Percentiles rank a stretch among this genome's conserved stretches.
phyloP scores from a whole-genome alignment of 352 stramenopile species.

The Elongisporangium senticosum region DNA sequence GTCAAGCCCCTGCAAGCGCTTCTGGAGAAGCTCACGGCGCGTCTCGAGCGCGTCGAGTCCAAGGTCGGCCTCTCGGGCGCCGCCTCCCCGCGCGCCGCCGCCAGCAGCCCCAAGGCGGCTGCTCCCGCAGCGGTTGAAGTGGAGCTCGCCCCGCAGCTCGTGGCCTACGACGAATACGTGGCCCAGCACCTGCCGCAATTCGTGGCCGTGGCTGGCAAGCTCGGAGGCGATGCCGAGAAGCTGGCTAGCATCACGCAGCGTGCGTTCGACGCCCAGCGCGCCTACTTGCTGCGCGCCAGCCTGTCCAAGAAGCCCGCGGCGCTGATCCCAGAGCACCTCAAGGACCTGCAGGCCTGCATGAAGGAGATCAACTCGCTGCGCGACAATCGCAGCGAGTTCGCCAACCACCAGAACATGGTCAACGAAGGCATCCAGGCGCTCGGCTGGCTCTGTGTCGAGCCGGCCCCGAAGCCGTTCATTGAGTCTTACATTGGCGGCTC shows the following conservation, averaged over 20 bases:
- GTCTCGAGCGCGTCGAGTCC: slow-evolving; percentile 75
- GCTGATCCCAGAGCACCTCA: slow-evolving; percentile 63
- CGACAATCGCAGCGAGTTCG: slow-evolving; percentile 78
- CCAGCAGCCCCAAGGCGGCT: not conserved
- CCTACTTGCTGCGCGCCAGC: slow-evolving; percentile 90
- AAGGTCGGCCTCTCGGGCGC: slow-evolving; percentile 54
- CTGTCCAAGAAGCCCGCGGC: slow-evolving; percentile 90
- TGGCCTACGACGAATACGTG: slow-evolving; percentile 91
- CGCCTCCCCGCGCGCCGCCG: slow-evolving; percentile 6
- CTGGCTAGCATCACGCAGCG: slow-evolving; percentile 84
- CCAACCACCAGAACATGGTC: slow-evolving; percentile 86
- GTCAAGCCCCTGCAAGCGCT: slow-evolving; percentile 81
- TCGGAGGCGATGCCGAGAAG: slow-evolving; percentile 78
- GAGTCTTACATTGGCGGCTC: slow-evolving; percentile 92
- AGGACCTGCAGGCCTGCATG: slow-evolving; percentile 66
- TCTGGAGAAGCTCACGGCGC: slow-evolving; percentile 72
- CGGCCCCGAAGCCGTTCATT: slow-evolving; percentile 91
- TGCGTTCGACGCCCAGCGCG: slow-evolving; percentile 86
- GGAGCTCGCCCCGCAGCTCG: slow-evolving; percentile 64
- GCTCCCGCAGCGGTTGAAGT: slow-evolving; percentile 10
- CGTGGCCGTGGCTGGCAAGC: slow-evolving; percentile 56
- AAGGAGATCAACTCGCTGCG: slow-evolving; percentile 78
- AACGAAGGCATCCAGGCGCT: slow-evolving; percentile 83
- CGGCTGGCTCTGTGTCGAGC: slow-evolving; percentile 76
- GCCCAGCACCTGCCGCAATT: slow-evolving; percentile 80